Percentiles rank a stretch among this genome's conserved stretches.
Conservation (phyloP, 1,284 basidiomycete species). For the Marasmius tenuissimus region DNA sequence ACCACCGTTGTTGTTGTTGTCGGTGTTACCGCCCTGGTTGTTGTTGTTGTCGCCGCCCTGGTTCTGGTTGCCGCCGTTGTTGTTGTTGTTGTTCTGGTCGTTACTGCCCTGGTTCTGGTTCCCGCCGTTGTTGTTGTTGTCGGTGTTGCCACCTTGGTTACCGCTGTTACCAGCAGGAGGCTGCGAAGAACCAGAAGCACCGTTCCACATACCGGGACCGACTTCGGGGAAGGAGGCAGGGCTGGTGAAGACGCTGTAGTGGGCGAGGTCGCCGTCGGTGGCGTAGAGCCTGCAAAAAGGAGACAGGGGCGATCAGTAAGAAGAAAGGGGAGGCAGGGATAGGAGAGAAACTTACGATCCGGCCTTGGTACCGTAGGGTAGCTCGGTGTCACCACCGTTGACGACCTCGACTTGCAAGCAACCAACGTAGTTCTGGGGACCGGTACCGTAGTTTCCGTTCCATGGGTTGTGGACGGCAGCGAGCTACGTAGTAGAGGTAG, state of each 20-base stretch:
- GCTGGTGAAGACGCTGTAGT: conserved; percentile 18
- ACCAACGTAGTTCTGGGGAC: conserved; percentile 22
- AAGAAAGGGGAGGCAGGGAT: neutral
- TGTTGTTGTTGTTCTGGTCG: neutral
- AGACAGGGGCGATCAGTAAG: neutral
- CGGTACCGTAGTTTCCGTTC: conserved; percentile 17
- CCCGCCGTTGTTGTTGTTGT: neutral
- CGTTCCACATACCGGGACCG: conserved; percentile 19
- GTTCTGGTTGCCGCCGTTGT: neutral
- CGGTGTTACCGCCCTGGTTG: too few relatives aligned
- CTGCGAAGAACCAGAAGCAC: neutral
- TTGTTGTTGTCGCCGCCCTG: neutral
- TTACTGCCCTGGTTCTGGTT: neutral
- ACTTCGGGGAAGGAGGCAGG: conserved; percentile 3
- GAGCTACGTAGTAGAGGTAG: neutral
- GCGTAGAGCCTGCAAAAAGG: conserved; percentile 15
- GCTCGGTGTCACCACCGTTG: conserved; percentile 28
- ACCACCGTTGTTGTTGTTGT: neutral
- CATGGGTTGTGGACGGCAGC: conserved; percentile 21
- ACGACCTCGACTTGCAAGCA: conserved; percentile 36
- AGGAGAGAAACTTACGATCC: conserved; percentile 15
- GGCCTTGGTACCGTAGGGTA: conserved; percentile 27
- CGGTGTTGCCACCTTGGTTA: neutral
- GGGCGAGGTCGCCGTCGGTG: conserved; percentile 18
- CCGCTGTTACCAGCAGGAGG: too few relatives aligned